Conservation (phyloP, 2,329 filamentous ascomycete species). For the Plectosphaerella plurivora region DNA sequence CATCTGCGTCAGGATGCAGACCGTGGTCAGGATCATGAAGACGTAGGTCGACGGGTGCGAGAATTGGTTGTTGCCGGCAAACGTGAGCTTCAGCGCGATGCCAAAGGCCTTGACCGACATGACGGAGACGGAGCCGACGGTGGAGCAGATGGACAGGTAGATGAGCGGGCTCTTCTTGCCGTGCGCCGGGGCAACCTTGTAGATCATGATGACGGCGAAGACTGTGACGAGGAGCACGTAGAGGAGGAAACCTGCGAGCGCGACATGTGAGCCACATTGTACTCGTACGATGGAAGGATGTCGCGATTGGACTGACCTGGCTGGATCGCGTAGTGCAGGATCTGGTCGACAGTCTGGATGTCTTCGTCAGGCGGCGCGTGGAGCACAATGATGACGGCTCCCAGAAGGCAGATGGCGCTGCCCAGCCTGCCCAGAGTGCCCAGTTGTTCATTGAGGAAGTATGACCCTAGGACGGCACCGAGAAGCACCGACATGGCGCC, state of each 20-base stretch:
- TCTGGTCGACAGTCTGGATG: slow-evolving; percentile 86
- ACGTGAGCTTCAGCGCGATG: slow-evolving; percentile 92
- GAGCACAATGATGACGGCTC: slow-evolving; percentile 93
- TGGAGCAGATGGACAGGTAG: slow-evolving; percentile 96
- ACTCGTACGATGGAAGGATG: background rate
- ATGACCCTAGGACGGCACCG: slow-evolving; percentile 88
- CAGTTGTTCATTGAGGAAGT: slow-evolving; percentile 86
- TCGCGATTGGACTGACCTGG: slow-evolving; percentile 58
- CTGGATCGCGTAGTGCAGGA: slow-evolving; percentile 83
- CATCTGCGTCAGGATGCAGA: slow-evolving; percentile 98
- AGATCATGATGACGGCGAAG: slow-evolving; percentile 94
- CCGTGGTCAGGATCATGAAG: slow-evolving; percentile 86
- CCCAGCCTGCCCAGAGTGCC: slow-evolving; percentile 91
- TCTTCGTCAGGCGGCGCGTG: slow-evolving; percentile 94
- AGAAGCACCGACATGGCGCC: slow-evolving; percentile 93
- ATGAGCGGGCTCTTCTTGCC: slow-evolving; percentile 95
- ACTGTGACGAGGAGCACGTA: slow-evolving; percentile 77
- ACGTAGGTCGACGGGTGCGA: slow-evolving; percentile 93
- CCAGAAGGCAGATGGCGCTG: slow-evolving; percentile 92
- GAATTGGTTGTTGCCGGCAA: slow-evolving; percentile 93
- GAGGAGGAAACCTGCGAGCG: slow-evolving; percentile 70
- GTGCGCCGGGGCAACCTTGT: slow-evolving; percentile 82
- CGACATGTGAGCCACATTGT: background rate
- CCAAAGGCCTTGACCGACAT: slow-evolving; percentile 99
- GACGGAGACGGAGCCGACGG: slow-evolving; percentile 93